phyloP scores from a whole-genome alignment of 805 yeast genomes.

The Saturnispora saitoi region DNA sequence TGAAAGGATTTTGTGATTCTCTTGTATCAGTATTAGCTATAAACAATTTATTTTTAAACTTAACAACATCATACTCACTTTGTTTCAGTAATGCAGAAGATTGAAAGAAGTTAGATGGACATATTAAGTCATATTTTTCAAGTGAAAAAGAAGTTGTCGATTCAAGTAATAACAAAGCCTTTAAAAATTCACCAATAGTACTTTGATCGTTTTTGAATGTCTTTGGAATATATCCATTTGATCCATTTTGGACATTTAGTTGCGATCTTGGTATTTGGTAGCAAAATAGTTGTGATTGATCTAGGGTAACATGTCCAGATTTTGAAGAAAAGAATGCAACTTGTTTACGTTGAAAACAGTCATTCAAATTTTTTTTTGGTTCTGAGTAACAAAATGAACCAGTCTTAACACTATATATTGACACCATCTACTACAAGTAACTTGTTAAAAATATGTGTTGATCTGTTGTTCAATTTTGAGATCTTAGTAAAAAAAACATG shows the following conservation, averaged over 20 bases:
- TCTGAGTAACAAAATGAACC: not conserved
- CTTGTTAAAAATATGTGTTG: not conserved
- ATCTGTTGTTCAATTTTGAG: not conserved
- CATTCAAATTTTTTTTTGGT: not conserved
- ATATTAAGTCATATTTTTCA: slow-evolving; percentile 3
- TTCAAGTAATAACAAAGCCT: not conserved
- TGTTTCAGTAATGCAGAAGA: slow-evolving; percentile 5
- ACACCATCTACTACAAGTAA: not conserved
- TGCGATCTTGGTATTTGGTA: not conserved
- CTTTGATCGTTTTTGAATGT: slow-evolving; percentile 5
- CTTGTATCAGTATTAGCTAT: slow-evolving; percentile 13
- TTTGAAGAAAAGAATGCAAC: slow-evolving; percentile 8
- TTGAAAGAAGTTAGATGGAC: slow-evolving; percentile 14
- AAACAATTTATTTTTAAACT: slow-evolving; percentile 2
- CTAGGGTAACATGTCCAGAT: slow-evolving; percentile 1
- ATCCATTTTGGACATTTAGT: slow-evolving; percentile 9
- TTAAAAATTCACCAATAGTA: slow-evolving; percentile 6
- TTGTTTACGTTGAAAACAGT: slow-evolving; percentile 2
- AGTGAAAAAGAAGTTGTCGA: not conserved
- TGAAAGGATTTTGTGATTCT: slow-evolving; percentile 7
- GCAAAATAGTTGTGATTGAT: slow-evolving; percentile 1
- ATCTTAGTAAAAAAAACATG: not conserved
- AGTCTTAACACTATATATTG: not conserved
- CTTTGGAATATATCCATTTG: slow-evolving; percentile 7
- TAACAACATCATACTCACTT: slow-evolving; percentile 9